A percentile compares a stretch with the other conserved stretches of the same genome.
phyloP scores from a whole-genome alignment of 2,329 filamentous ascomycete genomes.

The Aphanocladium album region DNA sequence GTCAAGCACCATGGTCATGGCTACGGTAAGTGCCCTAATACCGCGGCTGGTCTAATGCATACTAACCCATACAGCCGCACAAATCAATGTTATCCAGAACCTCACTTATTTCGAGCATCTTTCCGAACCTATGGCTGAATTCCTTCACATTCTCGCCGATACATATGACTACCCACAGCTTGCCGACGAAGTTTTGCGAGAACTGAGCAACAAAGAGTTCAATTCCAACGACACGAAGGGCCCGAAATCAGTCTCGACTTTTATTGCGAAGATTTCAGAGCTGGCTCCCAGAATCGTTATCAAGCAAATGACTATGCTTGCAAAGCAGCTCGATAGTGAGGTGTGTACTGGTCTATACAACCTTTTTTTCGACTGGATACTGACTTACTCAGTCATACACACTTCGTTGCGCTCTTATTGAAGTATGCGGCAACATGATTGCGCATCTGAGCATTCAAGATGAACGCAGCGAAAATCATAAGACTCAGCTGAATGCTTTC shows the following conservation, averaged over 20 bases:
- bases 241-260: conserved; percentile 92
- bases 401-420: conserved; percentile 85
- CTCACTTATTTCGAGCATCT: conserved; percentile 97
- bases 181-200: conserved; percentile 85
- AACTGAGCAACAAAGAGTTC: conserved; percentile 96
- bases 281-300: conserved; percentile 87
- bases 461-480: conserved; percentile 86
- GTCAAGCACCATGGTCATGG: conserved; percentile 97
- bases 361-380: not conserved
- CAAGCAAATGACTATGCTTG: conserved; percentile 93
- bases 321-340: conserved; percentile 93
- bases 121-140: conserved; percentile 98
- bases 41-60: not conserved
- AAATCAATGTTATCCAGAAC: conserved; percentile 97
- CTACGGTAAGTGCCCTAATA: conserved; percentile 59
- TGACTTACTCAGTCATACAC: conserved; percentile 68
- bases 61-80: conserved; percentile 61
- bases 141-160: conserved; percentile 89
- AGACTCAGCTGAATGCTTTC: conserved; percentile 92
- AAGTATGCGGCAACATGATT: conserved; percentile 95
- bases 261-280: conserved; percentile 90
- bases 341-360: conserved; percentile 35
- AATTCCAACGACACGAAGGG: conserved; percentile 94
- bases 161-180: conserved; percentile 97
- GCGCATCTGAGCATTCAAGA: conserved; percentile 85